These are phyloP conservation scores for Dissophora globulifera DNA, from an alignment of 192 early-diverging fungal genomes.

Conservation along the genomic window DNA sequence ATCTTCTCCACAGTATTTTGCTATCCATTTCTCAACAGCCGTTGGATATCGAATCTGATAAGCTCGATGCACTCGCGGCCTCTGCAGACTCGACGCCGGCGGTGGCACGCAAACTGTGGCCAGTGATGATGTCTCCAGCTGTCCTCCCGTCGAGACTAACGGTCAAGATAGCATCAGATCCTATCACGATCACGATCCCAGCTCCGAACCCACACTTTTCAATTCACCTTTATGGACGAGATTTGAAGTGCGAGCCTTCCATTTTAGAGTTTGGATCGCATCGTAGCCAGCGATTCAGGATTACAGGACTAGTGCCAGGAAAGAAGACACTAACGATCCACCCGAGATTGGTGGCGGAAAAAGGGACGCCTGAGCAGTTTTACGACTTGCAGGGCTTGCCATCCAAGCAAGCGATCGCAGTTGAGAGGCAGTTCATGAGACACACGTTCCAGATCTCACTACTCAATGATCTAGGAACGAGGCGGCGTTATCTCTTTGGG, in stretches of 20 bases:
- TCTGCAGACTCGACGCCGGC: slow-evolving; percentile 1
- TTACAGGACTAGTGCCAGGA: slow-evolving; percentile 67
- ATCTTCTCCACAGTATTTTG: slow-evolving; percentile 39
- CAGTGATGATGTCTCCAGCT: slow-evolving; percentile 48
- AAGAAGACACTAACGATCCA: slow-evolving; percentile 69
- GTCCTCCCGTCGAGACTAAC: slow-evolving; percentile 67
- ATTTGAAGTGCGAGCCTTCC: slow-evolving; percentile 63
- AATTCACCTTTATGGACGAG: slow-evolving; percentile 69
- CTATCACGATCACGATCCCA: slow-evolving; percentile 68
- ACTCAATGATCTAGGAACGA: slow-evolving; percentile 49
- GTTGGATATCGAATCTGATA: slow-evolving; percentile 61
- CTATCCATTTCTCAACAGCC: slow-evolving; percentile 56
- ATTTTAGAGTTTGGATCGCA: slow-evolving; percentile 65
- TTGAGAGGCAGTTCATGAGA: slow-evolving; percentile 73
- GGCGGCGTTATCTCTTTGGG: slow-evolving; percentile 50
- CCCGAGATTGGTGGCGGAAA: slow-evolving; percentile 33
- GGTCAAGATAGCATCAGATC: slow-evolving; percentile 61
- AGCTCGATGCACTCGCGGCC: slow-evolving; percentile 1
- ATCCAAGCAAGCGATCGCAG: slow-evolving; percentile 64
- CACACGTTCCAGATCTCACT: slow-evolving; percentile 71
- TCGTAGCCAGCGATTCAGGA: slow-evolving; percentile 62
- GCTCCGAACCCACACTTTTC: slow-evolving; percentile 64
- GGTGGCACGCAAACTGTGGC: slow-evolving; percentile 29
- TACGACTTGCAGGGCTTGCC: slow-evolving; percentile 60
- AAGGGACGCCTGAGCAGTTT: slow-evolving; percentile 57